Percentiles rank a stretch among this genome's conserved stretches.
These are phyloP conservation scores for Arabidopsis arenosa DNA, from an alignment of 345 rosid genomes.

Conservation along the genomic window DNA sequence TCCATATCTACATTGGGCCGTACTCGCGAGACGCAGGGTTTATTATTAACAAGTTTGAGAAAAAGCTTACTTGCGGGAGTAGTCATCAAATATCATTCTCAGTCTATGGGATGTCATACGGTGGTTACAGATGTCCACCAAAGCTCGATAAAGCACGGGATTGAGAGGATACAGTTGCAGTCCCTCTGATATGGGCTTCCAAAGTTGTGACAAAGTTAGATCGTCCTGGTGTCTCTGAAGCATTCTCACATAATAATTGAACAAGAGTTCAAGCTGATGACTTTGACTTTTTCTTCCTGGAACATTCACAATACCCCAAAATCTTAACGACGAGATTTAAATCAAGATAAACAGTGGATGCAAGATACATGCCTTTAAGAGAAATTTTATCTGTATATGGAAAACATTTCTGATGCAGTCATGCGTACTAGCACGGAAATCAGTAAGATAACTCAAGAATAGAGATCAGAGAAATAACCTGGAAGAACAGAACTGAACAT, in stretches of 20 bases:
- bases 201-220: constrained; percentile 61
- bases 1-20: not conserved
- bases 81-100: constrained; percentile 72
- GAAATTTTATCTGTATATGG: not conserved
- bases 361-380: constrained; percentile 15
- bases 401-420: constrained; percentile 21
- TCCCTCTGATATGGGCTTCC: constrained; percentile 77
- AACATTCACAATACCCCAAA: constrained; percentile 32
- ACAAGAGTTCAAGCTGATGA: constrained; percentile 70
- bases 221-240: constrained; percentile 71
- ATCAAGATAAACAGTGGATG: constrained; percentile 17
- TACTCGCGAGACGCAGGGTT: not conserved
- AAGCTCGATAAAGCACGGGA: constrained; percentile 63
- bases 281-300: constrained; percentile 81
- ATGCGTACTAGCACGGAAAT: constrained; percentile 20
- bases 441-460: not conserved
- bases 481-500: constrained; percentile 85
- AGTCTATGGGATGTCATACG: constrained; percentile 80
- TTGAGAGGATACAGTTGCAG: constrained; percentile 79
- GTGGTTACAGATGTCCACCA: constrained; percentile 70
- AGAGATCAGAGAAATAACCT: constrained; percentile 43
- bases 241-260: constrained; percentile 64
- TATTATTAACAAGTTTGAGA: constrained; percentile 21
- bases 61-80: constrained; percentile 65
- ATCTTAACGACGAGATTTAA: not conserved